Conservation (phyloP, 2,329 filamentous ascomycete genomes). For the Aspergillus eucalypticola region DNA sequence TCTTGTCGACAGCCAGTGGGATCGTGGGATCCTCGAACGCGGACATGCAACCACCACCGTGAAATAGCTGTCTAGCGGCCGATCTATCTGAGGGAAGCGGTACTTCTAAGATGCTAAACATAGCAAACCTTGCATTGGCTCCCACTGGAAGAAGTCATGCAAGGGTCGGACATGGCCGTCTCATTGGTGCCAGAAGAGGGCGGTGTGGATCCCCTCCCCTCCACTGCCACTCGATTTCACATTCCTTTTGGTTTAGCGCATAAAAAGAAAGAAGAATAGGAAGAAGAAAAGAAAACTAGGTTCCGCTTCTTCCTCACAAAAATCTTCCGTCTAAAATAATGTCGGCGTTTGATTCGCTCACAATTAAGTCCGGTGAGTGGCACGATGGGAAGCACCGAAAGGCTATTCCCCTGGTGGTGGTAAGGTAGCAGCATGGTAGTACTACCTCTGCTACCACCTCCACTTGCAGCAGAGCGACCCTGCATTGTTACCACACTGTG, state of each 20-base stretch:
- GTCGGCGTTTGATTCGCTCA: conserved; percentile 9
- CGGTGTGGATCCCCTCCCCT: conserved; percentile 7
- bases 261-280: neutral
- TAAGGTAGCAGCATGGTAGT: conserved; percentile 15
- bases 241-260: neutral
- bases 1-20: neutral
- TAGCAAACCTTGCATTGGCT: conserved; percentile 27
- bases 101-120: conserved; percentile 24
- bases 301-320: conserved; percentile 7
- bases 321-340: conserved; percentile 14
- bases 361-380: conserved; percentile 17
- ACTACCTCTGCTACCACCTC: conserved; percentile 11
- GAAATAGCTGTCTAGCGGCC: conserved; percentile 12
- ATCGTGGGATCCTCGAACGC: neutral
- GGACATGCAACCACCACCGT: no score
- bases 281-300: no score
- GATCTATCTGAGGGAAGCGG: conserved; percentile 15
- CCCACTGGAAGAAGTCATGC: conserved; percentile 12
- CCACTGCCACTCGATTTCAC: conserved; percentile 10
- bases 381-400: conserved; percentile 20
- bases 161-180: neutral
- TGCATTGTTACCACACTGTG: conserved; percentile 34
- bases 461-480: conserved; percentile 25
- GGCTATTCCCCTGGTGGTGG: conserved; percentile 9
- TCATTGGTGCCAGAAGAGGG: conserved; percentile 14